Evolutionary conservation across 148 eudicot species (phyloP).

Genomic region (Chenopodium formosanum): DNA sequence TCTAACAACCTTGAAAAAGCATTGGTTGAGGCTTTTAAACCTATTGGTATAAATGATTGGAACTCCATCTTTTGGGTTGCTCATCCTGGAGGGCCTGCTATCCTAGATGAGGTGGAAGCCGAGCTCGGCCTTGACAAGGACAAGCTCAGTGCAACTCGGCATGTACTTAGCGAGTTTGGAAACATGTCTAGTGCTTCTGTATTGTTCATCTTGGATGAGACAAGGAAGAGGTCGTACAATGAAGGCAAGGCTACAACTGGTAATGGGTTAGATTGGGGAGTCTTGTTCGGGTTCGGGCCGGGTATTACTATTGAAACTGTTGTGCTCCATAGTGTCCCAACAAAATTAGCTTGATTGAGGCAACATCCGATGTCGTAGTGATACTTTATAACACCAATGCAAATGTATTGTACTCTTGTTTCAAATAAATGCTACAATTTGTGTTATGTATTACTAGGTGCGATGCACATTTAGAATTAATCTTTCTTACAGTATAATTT

Average conservation of each 20-base stretch:
- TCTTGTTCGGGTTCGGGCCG: conserved; percentile 13
- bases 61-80: conserved; percentile 11
- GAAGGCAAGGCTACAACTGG: conserved; percentile 13
- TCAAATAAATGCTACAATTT: too few species aligned
- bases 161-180: conserved; percentile 8
- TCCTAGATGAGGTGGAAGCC: background rate
- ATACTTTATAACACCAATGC: too few species aligned
- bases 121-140: conserved; percentile 4
- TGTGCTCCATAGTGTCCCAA: conserved; percentile 6
- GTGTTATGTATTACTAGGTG: too few species aligned
- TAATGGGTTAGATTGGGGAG: conserved; percentile 4
- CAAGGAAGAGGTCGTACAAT: conserved; percentile 1
- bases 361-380: too few species aligned
- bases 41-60: conserved; percentile 2
- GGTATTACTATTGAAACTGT: conserved; percentile 11
- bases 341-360: background rate
- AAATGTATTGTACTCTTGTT: too few species aligned
- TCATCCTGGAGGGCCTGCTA: conserved; percentile 5
- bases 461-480: too few species aligned
- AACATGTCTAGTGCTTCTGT: conserved; percentile 15
- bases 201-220: conserved; percentile 9
- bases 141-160: background rate
- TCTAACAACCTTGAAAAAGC: background rate
- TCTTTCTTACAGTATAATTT: too few species aligned
- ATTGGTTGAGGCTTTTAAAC: background rate